Conservation (phyloP, 1,284 basidiomycete species). For the Wallemia mellicola region DNA sequence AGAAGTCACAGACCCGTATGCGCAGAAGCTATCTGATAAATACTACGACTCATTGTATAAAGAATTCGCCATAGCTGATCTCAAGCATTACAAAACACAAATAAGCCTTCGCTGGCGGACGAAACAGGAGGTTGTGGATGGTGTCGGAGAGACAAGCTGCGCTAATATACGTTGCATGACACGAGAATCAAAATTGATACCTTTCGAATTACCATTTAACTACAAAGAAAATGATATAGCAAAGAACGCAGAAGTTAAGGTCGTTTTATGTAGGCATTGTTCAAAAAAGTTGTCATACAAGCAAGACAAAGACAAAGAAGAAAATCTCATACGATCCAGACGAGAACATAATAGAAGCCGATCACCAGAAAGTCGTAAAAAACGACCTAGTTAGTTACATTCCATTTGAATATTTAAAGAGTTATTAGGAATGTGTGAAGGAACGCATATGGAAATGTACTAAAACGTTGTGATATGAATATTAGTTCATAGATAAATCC, state of each 20-base stretch:
- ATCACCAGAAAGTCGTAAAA: too few relatives aligned
- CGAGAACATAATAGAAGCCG: too few relatives aligned
- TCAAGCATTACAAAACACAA: slow-evolving; percentile 82
- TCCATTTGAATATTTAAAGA: background rate
- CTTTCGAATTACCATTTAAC: slow-evolving; percentile 53
- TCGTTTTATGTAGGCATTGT: slow-evolving; percentile 49
- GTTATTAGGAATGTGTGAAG: background rate
- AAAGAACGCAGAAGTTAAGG: slow-evolving; percentile 60
- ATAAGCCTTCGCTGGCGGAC: slow-evolving; percentile 8
- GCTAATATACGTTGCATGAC: slow-evolving; percentile 51
- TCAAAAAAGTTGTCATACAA: slow-evolving; percentile 61
- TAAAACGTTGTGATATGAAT: too few relatives aligned
- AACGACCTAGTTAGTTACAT: background rate
- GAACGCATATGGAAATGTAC: background rate
- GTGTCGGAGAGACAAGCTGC: slow-evolving; percentile 55
- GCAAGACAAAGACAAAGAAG: slow-evolving; percentile 25
- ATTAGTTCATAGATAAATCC: too few relatives aligned
- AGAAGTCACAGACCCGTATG: background rate
- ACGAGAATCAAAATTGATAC: slow-evolving; percentile 17
- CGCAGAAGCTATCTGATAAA: slow-evolving; percentile 29
- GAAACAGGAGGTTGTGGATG: slow-evolving; percentile 46
- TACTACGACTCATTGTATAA: slow-evolving; percentile 63
- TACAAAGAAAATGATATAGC: slow-evolving; percentile 44
- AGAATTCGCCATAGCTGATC: slow-evolving; percentile 67
- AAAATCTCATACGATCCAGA: too few relatives aligned